Evolutionary conservation across 768 basidiomycete species (phyloP).

Genomic region (Boletus bicolor): DNA sequence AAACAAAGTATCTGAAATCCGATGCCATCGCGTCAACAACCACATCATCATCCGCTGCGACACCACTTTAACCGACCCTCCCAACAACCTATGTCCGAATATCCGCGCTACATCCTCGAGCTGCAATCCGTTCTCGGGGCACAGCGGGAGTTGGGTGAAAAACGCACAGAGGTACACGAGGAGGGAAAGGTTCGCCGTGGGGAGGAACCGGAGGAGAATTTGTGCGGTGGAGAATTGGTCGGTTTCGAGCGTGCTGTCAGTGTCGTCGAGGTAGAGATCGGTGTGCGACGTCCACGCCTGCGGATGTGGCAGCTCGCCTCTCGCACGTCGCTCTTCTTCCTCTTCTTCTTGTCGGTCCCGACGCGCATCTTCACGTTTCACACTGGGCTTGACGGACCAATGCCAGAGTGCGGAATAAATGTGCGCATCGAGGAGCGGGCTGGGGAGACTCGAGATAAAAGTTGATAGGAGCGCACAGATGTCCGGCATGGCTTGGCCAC

Average conservation of each 20-base stretch:
- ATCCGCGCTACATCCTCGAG: slow-evolving; percentile 44
- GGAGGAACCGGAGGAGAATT: slow-evolving; percentile 49
- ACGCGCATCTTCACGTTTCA: slow-evolving; percentile 32
- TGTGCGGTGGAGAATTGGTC: slow-evolving; percentile 41
- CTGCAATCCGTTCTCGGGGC: slow-evolving; percentile 47
- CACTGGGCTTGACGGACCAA: slow-evolving; percentile 44
- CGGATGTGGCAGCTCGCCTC: slow-evolving; percentile 26
- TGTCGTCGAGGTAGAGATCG: slow-evolving; percentile 15
- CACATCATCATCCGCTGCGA: slow-evolving; percentile 34
- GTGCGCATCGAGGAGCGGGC: slow-evolving; percentile 41
- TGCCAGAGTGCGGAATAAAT: slow-evolving; percentile 43
- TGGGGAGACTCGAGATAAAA: slow-evolving; percentile 46
- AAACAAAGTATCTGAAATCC: slow-evolving; percentile 26
- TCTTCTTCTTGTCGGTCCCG: slow-evolving; percentile 29
- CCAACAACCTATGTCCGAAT: slow-evolving; percentile 42
- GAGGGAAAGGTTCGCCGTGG: slow-evolving; percentile 38
- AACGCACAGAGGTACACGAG: slow-evolving; percentile 46
- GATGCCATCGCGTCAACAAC: slow-evolving; percentile 29
- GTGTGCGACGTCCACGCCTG: slow-evolving; percentile 9
- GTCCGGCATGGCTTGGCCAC: slow-evolving; percentile 39
- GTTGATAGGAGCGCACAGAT: slow-evolving; percentile 45
- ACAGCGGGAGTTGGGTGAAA: slow-evolving; percentile 50
- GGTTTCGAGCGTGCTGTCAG: slow-evolving; percentile 27
- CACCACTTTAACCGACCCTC: slow-evolving; percentile 26
- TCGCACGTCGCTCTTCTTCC: slow-evolving; percentile 30